Evolutionary conservation across 1,139 yeast species (phyloP), one percentile per base, ranked within the genome.

Genomic region (Tardiomyces depauwii): DNA sequence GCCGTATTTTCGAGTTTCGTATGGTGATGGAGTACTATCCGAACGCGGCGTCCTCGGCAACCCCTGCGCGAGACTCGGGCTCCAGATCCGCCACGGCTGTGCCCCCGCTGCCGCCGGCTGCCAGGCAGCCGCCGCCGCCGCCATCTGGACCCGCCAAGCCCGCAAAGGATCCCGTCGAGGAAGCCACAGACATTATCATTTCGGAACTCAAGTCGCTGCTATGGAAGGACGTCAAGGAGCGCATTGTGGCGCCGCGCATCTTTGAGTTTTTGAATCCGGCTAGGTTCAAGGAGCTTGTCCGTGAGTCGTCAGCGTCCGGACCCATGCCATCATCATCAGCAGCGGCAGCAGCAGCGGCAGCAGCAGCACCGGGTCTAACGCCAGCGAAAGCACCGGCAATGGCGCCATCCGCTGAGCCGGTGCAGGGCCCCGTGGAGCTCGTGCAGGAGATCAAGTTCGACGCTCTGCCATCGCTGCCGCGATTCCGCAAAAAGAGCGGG

Each of bases 211-310:
- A 77, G 51, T 67, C 71, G 5, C 78, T 81, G 45, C 63, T 87
- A 45, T 67, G 79, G 36, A 81, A 82, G 51, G 95, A 87, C 63
- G 76, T 87, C 33, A 71, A 86, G 55, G 91, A 81, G 56, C 76
- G 88, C 52, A 67, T 84, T 5, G 74, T 85, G 33, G 89, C 87
- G 0, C 89, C 94, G 0, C 72, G 74, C 1, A 75, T 87, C 16
- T 70, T 83, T 46, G 82, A 80, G 32, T 66, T 75, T 18, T 69
- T 87, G 52, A 74, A 76, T 49, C 82, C 78, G 42, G 77, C 75
- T 2, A 74, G 75, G 44, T 82, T 78, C 55, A 80, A 84, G 0
- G 71, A 70, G 1, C 54, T 77, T 23, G 64, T 78, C 30, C 69
- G 69, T n/a, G 74, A 73, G 40, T 64, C 30, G 12, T 27, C 30